phyloP scores from a whole-genome alignment of 2,329 filamentous ascomycete genomes.

The Alternaria sp. region DNA sequence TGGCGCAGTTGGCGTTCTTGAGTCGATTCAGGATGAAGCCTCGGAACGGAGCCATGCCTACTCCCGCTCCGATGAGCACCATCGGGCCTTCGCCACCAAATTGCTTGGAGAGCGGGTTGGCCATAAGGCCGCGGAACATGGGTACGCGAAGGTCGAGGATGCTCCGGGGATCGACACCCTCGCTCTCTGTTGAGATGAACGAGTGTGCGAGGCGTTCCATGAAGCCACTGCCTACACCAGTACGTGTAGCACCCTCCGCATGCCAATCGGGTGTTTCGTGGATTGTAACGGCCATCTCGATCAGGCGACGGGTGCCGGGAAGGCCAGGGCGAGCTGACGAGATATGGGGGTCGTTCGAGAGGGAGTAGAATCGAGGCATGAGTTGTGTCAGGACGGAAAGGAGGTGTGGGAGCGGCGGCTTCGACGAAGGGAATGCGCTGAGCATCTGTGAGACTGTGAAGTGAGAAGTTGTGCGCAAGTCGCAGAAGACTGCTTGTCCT shows the following conservation, averaged over 20 bases:
- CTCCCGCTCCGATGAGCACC: constrained; percentile 95
- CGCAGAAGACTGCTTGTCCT: constrained; percentile 91
- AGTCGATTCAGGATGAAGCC: constrained; percentile 95
- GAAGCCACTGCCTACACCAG: constrained; percentile 90
- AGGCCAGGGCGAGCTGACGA: constrained; percentile 73
- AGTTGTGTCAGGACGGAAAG: constrained; percentile 82
- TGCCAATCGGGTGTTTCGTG: constrained; percentile 87
- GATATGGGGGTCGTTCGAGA: constrained; percentile 93
- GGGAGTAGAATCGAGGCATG: constrained; percentile 98
- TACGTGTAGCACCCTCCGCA: constrained; percentile 66
- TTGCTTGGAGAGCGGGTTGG: constrained; percentile 90
- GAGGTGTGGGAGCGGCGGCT: constrained; percentile 83
- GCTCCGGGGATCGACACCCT: constrained; percentile 56
- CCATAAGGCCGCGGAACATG: constrained; percentile 99
- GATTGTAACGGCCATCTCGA: constrained; percentile 96
- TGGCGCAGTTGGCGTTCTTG: constrained; percentile 93
- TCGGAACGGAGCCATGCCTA: constrained; percentile 96
- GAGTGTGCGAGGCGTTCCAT: constrained; percentile 83
- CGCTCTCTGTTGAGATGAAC: constrained; percentile 72
- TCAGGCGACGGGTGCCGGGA: constrained; percentile 74
- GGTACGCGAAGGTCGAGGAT: constrained; percentile 77
- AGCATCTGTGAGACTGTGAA: constrained; percentile 86
- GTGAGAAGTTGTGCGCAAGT: constrained; percentile 85
- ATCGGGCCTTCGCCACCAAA: constrained; percentile 95
- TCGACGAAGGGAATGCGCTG: constrained; percentile 88